Evolutionary conservation across 345 rosid species (phyloP), one percentile per base, ranked within the genome.

Genomic region (Lumnitzera littorea): DNA sequence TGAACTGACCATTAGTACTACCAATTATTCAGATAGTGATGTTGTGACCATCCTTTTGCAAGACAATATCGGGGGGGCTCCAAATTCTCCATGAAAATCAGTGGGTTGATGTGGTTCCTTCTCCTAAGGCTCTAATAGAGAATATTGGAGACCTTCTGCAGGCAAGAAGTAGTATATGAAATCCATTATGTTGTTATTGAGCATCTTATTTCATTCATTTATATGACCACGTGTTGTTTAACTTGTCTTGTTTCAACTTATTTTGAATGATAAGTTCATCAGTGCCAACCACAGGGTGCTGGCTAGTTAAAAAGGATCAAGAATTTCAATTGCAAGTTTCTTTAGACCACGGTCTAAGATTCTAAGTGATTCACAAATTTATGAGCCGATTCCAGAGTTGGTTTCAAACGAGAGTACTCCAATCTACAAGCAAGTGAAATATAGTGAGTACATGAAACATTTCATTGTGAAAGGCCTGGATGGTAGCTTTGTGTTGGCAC

Each of bases 101-200:
- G 52, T 81, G 86, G 83, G 68, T 84, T 31, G 75, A 79, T 56
- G 80, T 87, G 50, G 70, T 71, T 55, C 70, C 78, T 4, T 60
- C 72, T 23, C 79, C 81, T 1, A 76, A 70, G 31, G 78, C 78
- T 24, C 65, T 81, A 4, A 74, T 81, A 0, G 36, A 78, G 16
- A 81, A 81, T 62, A 63, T 78, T 1, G 83, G 85, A n/a, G 85
- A 81, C 63, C 52, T 81, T 17, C 67, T 81, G 43, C 80, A 81
- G 76, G 85, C 75, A 75, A 53, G 56, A 7, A n/a, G 24, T 53
- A 10, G 13, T n/a, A n/a, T 10, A 20, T 11, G 4, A 3, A 2
- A 3, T n/a, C 20, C 20, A 20, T 20, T 20, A 20, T 20, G 20
- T 20, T 53, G 24, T 53, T 53, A 8, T 7, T 20, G 24, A 3